phyloP scores from a whole-genome alignment of 1,284 basidiomycete genomes.

The Singerocomus inundabilis region DNA sequence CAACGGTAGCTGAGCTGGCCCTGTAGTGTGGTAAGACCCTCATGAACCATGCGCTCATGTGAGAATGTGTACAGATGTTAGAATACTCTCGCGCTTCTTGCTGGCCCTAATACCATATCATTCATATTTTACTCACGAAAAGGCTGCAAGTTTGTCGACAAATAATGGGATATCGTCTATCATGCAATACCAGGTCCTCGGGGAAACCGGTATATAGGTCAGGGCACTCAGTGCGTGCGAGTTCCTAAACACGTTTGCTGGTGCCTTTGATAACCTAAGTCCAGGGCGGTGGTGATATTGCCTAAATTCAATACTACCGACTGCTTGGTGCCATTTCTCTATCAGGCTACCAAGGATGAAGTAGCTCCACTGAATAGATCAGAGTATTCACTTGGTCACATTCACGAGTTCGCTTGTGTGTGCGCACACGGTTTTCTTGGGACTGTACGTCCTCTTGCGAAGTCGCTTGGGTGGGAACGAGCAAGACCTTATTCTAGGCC shows the following conservation, averaged over 20 bases:
- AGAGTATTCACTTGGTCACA: neutral
- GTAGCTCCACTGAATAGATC: neutral
- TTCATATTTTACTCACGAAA: slow-evolving; percentile 1
- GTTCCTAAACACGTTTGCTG: neutral
- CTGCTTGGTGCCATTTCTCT: neutral
- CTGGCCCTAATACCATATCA: slow-evolving; percentile 17
- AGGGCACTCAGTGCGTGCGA: neutral
- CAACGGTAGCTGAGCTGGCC: slow-evolving; percentile 5
- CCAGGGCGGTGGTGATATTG: neutral
- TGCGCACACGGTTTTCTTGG: neutral
- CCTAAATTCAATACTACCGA: neutral
- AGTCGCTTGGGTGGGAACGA: slow-evolving; percentile 16
- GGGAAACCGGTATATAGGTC: neutral
- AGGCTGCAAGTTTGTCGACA: neutral
- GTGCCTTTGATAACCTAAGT: neutral
- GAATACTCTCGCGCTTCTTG: slow-evolving; percentile 14
- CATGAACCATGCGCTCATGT: slow-evolving; percentile 11
- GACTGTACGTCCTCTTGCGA: neutral
- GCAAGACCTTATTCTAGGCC: slow-evolving; percentile 2
- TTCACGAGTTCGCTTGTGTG: neutral
- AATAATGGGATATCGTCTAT: neutral
- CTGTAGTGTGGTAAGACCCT: slow-evolving; percentile 15
- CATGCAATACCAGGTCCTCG: neutral
- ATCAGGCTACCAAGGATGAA: neutral
- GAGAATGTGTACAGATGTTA: slow-evolving; percentile 18